Evolutionary conservation across 176 grass and related monocot genomes (phyloP), one percentile per base, ranked within the genome.

Genomic region (Rhynchospora breviuscula): DNA sequence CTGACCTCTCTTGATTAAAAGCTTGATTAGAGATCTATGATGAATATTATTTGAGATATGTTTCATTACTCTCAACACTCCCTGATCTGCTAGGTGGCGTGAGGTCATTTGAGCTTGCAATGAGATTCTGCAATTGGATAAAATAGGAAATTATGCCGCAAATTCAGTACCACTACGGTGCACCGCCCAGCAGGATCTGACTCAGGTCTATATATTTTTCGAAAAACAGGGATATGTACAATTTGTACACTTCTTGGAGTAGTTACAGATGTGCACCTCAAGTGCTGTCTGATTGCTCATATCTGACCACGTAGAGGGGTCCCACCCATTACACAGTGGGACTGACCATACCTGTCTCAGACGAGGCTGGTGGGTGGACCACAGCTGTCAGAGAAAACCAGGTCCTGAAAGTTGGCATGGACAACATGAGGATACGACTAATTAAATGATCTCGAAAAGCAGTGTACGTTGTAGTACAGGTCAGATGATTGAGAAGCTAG

Each of bases 231-330:
- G n/a, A n/a, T n/a, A n/a, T n/a, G n/a, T n/a, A n/a, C n/a, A n/a
- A n/a, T n/a, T n/a, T n/a, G n/a, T 82, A 64, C 91, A 93, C 81
- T 97, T 97, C 86, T 94, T 97, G 10, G 94, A 97, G 88, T 91
- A 97, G 68, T 92, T 97, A 7, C 94, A 97, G 64, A 86, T 97
- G 10, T 59, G 94, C 48, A 97, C 94, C 46, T 97, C 94, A 3
- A 94, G 94, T 8, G 94, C 94, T 0, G 94, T 91, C 18, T 97
- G 94, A 76, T 87, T 97, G 51, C 86, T 94, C 1, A 88, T 97
- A 63, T 97, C 94, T 0, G 94, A 94, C 25, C 94, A 94, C 78
- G 85, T 97, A 1, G 94, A 97, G 26, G 86, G 89, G 19, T 93
- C 91, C 1, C 84, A 81, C 33, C 94, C 90, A 1, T 85, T 94